Evolutionary conservation across 2,329 filamentous ascomycete genomes (phyloP).

Genomic region (Fusarium sp.): DNA sequence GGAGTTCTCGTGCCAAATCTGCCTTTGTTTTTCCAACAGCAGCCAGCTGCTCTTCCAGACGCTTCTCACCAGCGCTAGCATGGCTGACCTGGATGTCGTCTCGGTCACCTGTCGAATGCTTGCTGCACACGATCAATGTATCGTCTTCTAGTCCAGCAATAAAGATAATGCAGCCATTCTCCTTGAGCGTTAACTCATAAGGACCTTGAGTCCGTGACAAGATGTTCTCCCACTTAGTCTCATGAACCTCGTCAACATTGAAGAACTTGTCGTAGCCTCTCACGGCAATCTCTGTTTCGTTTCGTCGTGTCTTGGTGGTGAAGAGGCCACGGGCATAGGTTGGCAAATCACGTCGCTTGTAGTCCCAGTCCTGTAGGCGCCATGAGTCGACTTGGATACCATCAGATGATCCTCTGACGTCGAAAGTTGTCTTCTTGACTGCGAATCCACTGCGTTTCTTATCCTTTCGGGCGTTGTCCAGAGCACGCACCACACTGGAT

Average conservation of each 20-base stretch:
- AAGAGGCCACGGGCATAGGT: constrained; percentile 96
- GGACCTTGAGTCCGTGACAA: constrained; percentile 81
- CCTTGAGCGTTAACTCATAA: constrained; percentile 96
- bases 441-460: constrained; percentile 72
- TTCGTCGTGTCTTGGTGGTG: constrained; percentile 77
- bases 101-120: constrained; percentile 92
- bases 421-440: constrained; percentile 84
- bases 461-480: constrained; percentile 69
- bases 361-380: constrained; percentile 95
- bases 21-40: constrained; percentile 81
- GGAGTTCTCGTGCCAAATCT: constrained; percentile 82
- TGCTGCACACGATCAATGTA: constrained; percentile 95
- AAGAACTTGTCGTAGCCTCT: constrained; percentile 99
- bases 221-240: constrained; percentile 87
- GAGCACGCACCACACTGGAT: constrained; percentile 70
- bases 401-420: constrained; percentile 71
- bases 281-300: constrained; percentile 81
- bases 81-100: constrained; percentile 80
- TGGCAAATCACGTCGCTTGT: constrained; percentile 87
- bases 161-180: constrained; percentile 99
- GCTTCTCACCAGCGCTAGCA: constrained; percentile 83
- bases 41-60: constrained; percentile 83
- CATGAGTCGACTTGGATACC: constrained; percentile 85
- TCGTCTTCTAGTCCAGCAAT: constrained; percentile 91
- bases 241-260: constrained; percentile 84